Percentiles rank a stretch among this genome's conserved stretches.
Evolutionary conservation across 495 filamentous ascomycete species (phyloP).

Genomic region (Xylaria intraflava): DNA sequence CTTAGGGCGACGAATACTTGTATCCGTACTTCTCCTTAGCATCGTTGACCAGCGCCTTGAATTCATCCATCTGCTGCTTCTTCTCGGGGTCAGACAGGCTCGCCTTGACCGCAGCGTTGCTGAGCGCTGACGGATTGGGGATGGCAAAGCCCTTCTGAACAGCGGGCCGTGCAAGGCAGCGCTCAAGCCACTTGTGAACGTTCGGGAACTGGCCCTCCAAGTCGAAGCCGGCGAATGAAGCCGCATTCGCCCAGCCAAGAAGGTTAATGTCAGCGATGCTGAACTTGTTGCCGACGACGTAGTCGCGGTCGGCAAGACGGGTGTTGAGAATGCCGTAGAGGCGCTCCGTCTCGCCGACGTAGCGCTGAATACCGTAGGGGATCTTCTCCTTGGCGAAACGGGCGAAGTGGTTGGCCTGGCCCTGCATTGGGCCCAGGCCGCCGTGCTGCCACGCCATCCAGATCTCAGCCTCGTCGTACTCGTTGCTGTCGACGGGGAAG

Average conservation of each 20-base stretch:
- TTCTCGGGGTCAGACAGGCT: slow-evolving; percentile 19
- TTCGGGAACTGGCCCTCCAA: slow-evolving; percentile 60
- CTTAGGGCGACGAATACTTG: slow-evolving; percentile 32
- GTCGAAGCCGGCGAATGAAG: slow-evolving; percentile 53
- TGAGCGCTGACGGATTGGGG: slow-evolving; percentile 32
- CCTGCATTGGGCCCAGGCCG: slow-evolving; percentile 80
- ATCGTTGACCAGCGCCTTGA: slow-evolving; percentile 17
- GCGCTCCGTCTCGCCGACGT: slow-evolving; percentile 68
- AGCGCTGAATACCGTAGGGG: slow-evolving; percentile 69
- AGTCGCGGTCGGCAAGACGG: slow-evolving; percentile 54
- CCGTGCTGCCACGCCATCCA: slow-evolving; percentile 57
- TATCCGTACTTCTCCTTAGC: slow-evolving; percentile 34
- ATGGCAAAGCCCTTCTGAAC: slow-evolving; percentile 65
- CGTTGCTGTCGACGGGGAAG: slow-evolving; percentile 61
- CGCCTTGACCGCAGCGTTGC: slow-evolving; percentile 11
- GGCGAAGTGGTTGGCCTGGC: slow-evolving; percentile 79
- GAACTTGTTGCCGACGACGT: slow-evolving; percentile 65
- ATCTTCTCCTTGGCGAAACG: slow-evolving; percentile 72
- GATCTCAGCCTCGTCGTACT: slow-evolving; percentile 60
- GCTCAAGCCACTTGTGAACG: slow-evolving; percentile 55
- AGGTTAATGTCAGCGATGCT: slow-evolving; percentile 74
- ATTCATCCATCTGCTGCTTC: slow-evolving; percentile 18
- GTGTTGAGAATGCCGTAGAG: slow-evolving; percentile 70
- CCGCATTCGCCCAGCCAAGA: slow-evolving; percentile 54
- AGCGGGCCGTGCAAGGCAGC: slow-evolving; percentile 53